Evolutionary conservation across 2,329 filamentous ascomycete genomes (phyloP).

Genomic region (Rhytidhysteron rufulum): DNA sequence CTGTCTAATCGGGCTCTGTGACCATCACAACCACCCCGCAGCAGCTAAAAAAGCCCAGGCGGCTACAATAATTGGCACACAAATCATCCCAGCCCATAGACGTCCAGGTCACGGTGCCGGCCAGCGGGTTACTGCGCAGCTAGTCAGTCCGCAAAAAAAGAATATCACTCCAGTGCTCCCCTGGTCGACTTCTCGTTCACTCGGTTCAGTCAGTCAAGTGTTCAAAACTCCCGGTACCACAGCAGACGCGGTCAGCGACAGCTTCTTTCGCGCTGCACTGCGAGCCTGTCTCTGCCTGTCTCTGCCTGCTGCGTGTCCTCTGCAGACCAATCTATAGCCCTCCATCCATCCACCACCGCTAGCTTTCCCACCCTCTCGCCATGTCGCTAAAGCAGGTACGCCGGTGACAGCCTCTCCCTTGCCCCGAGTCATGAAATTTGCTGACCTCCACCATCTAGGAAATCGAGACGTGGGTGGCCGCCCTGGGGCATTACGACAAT

Average conservation of each 20-base stretch:
- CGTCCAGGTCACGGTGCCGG: neutral
- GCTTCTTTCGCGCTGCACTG: neutral
- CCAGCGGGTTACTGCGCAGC: neutral
- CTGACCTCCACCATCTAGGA: constrained; percentile 57
- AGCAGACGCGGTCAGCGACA: constrained; percentile 1
- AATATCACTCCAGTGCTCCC: constrained; percentile 2
- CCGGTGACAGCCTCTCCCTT: constrained; percentile 10
- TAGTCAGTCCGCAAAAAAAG: neutral
- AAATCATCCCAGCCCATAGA: neutral
- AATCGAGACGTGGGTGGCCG: constrained; percentile 97
- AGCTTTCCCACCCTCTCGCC: constrained; percentile 14
- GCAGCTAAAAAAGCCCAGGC: constrained; percentile 7
- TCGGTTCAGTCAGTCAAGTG: no score
- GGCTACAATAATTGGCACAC: constrained; percentile 6
- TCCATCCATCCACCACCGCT: no score
- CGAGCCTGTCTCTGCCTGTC: no score
- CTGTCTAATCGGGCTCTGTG: constrained; percentile 4
- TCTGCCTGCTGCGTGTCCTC: neutral
- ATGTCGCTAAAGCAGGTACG: constrained; percentile 50
- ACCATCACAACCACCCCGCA: constrained; percentile 1
- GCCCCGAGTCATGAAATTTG: constrained; percentile 10
- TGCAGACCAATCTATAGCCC: neutral
- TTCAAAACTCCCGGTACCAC: neutral
- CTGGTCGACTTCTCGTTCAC: neutral
- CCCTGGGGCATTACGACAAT: constrained; percentile 88